Evolutionary conservation across 768 basidiomycete species (phyloP), one percentile per base, ranked within the genome.

Genomic region (Hortiboletus flavorubellus): DNA sequence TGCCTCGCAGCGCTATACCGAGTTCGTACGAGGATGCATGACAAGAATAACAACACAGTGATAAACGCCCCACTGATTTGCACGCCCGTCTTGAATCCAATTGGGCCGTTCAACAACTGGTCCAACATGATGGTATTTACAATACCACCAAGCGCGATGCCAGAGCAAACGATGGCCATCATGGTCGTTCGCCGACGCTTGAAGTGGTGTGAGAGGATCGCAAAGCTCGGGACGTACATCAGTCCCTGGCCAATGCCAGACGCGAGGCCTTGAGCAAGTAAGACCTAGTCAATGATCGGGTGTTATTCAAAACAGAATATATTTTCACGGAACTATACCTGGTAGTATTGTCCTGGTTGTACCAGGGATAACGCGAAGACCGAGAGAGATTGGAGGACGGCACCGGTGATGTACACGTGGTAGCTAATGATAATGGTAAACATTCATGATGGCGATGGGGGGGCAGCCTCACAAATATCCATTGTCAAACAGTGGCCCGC

Each of bases 51-150:
- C 0, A 76, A 51, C 5, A 49, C 73, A 0, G 72, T 65, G 48
- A 75, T 66, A n/a, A 82, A 63, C 21, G 65, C 64, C 2, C 74
- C 79, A 51, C 71, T 78, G 12, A 72, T 72, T 5, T 69, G 72
- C 0, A 75, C 73, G 30, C 75, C 73, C 39, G 54, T 69, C 12
- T 60, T 68, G 60, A 82, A 78, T 8, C 86, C 82, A 4, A 77
- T 65, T 6, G 69, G 59, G 4, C 77, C 75, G 50, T 76, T 78
- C 50, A 49, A 56, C 35, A 50, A 55, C 26, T 75, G 67, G 64
- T 88, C 87, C 30, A 89, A 69, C 74, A 86, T 78, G 58, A 85
- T 82, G 1, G 84, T 82, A 51, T 85, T 78, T 14, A 80, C 59
- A 18, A 82, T 69, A 7, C 80, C 82, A 8, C 86, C 85, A 4